phyloP scores from a whole-genome alignment of 306 rosid species.

The Cucurbita maxima region DNA sequence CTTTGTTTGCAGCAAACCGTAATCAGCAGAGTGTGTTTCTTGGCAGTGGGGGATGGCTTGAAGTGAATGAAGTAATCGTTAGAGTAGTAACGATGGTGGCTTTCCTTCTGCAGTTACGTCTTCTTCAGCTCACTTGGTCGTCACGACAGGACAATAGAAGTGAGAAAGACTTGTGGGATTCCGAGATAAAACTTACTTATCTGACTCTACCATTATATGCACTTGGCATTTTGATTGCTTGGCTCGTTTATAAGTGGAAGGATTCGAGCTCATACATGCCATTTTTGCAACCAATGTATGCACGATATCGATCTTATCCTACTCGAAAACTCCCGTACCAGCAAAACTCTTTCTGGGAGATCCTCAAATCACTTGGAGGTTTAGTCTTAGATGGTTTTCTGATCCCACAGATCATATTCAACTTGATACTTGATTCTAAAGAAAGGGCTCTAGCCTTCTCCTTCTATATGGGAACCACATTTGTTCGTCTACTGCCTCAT shows the following conservation, averaged over 20 bases:
- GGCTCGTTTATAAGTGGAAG: conserved; percentile 36
- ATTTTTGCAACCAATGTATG: conserved; percentile 26
- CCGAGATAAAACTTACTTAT: conserved; percentile 48
- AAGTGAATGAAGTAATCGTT: conserved; percentile 63
- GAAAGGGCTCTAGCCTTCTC: conserved; percentile 32
- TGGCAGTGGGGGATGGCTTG: conserved; percentile 69
- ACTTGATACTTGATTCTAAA: conserved; percentile 31
- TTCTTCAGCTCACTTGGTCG: conserved; percentile 69
- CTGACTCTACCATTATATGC: conserved; percentile 50
- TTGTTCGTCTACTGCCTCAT: conserved; percentile 69
- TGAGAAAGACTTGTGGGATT: conserved; percentile 34
- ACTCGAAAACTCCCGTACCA: conserved; percentile 8
- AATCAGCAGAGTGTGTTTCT: conserved; percentile 37
- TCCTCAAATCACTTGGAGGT: conserved; percentile 54
- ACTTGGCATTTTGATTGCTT: conserved; percentile 39
- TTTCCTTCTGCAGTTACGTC: conserved; percentile 61
- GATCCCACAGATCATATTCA: conserved; percentile 61
- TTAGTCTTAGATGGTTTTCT: conserved; percentile 65
- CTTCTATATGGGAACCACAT: conserved; percentile 56
- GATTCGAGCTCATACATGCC: conserved; percentile 15
- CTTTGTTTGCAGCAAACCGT: conserved; percentile 38
- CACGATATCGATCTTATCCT: conserved; percentile 7
- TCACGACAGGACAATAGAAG: conserved; percentile 38
- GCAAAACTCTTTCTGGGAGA: conserved; percentile 44
- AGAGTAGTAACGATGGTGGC: conserved; percentile 70